These are phyloP conservation scores for Talaromyces albobiverticillius DNA, from an alignment of 2,329 filamentous ascomycete genomes.

Conservation along the genomic window DNA sequence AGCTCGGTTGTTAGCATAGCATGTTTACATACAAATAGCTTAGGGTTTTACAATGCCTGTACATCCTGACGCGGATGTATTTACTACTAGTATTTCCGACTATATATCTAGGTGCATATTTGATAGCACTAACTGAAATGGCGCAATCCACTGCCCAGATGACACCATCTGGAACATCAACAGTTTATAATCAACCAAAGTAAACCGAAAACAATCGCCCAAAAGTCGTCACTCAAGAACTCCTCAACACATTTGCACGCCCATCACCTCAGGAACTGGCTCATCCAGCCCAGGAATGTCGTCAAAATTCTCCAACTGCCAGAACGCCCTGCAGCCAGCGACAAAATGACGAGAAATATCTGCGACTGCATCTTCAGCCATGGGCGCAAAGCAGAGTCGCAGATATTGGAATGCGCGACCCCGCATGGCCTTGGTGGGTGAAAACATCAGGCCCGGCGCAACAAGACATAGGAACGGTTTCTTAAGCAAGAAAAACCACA, in stretches of 20 bases:
- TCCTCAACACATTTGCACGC: conserved; percentile 4
- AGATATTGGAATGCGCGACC: conserved; percentile 67
- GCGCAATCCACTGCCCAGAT: neutral
- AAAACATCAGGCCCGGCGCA: conserved; percentile 71
- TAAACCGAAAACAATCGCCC: neutral
- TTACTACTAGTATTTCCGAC: no score
- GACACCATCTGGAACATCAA: neutral
- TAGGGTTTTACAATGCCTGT: no score
- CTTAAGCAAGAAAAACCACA: conserved; percentile 69
- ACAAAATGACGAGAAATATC: conserved; percentile 63
- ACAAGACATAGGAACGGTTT: conserved; percentile 69
- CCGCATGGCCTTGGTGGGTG: conserved; percentile 60
- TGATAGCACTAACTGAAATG: neutral
- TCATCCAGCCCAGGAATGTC: conserved; percentile 13
- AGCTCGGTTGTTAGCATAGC: no score
- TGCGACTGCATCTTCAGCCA: conserved; percentile 67
- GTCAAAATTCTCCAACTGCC: conserved; percentile 62
- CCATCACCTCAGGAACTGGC: conserved; percentile 7
- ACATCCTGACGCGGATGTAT: no score
- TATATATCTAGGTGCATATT: no score
- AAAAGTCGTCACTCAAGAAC: neutral
- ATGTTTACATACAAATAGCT: no score
- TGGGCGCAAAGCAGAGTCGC: conserved; percentile 81
- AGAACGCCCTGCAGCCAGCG: conserved; percentile 70
- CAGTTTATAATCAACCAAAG: neutral